Percentiles rank a stretch among this genome's conserved stretches.
Evolutionary conservation across 495 filamentous ascomycete species (phyloP).

Genomic region (Aspergillus saccharolyticus): DNA sequence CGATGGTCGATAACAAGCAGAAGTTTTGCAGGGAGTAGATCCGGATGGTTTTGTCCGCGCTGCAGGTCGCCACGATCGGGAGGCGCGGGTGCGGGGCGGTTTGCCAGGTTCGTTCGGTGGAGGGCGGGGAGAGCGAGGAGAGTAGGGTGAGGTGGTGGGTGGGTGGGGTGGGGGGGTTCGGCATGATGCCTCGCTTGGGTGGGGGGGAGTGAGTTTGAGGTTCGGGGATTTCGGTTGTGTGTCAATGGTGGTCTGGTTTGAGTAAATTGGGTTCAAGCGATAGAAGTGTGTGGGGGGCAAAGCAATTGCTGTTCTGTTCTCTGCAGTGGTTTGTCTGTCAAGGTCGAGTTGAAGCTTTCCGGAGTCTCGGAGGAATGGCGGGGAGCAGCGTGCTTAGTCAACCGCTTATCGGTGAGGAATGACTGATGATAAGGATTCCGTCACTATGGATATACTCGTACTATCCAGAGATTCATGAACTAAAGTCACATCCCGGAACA

Average conservation of each 20-base stretch:
- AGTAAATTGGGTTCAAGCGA: too few relatives aligned
- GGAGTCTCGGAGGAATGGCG: too few relatives aligned
- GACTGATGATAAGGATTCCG: too few relatives aligned
- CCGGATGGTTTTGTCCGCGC: constrained; percentile 76
- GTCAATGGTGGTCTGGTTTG: neutral
- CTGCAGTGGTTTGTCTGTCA: too few relatives aligned
- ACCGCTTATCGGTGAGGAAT: neutral
- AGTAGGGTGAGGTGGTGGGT: neutral
- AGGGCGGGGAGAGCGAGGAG: constrained; percentile 11
- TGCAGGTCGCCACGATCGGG: constrained; percentile 83
- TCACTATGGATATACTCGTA: too few relatives aligned
- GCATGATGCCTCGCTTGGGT: constrained; percentile 9
- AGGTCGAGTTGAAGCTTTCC: too few relatives aligned
- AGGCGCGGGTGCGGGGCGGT: constrained; percentile 80
- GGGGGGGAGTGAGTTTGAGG: neutral
- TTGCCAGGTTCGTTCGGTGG: constrained; percentile 72
- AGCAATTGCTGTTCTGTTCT: too few relatives aligned
- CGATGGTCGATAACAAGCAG: constrained; percentile 68
- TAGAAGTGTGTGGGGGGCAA: too few relatives aligned
- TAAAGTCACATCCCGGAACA: too few relatives aligned
- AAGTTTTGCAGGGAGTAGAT: constrained; percentile 82
- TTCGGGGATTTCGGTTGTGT: neutral
- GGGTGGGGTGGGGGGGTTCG: constrained; percentile 14
- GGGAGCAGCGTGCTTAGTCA: too few relatives aligned
- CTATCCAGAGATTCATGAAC: too few relatives aligned